A percentile compares a stretch with the other conserved stretches of the same genome.
Conservation (phyloP, 2,329 filamentous ascomycete species). For the Emergomyces orientalis region DNA sequence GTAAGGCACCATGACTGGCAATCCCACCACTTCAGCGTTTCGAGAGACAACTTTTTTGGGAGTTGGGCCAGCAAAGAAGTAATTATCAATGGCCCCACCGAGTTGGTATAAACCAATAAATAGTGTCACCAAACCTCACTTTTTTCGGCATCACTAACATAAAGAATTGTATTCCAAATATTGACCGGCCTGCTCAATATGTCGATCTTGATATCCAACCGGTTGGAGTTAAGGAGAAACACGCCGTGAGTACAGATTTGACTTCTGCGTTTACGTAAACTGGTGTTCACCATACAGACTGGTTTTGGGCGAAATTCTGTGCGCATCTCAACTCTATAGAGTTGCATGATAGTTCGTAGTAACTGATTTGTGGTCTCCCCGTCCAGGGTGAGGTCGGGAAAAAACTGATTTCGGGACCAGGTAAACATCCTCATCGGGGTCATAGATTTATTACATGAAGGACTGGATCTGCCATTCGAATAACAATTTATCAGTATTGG, state of each 20-base stretch:
- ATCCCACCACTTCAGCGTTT: constrained; percentile 44
- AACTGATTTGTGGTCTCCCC: constrained; percentile 30
- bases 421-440: constrained; percentile 53
- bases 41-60: constrained; percentile 47
- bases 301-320: constrained; percentile 45
- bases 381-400: constrained; percentile 42
- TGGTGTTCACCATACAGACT: constrained; percentile 60
- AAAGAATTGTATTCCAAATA: constrained; percentile 67
- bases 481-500: constrained; percentile 3
- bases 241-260: constrained; percentile 49
- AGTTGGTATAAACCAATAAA: not conserved
- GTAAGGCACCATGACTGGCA: constrained; percentile 50
- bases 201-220: constrained; percentile 62
- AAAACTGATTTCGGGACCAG: constrained; percentile 59
- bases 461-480: constrained; percentile 41
- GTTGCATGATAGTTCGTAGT: constrained; percentile 57
- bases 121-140: not conserved
- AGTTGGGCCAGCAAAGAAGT: constrained; percentile 49
- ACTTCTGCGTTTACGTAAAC: constrained; percentile 57
- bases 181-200: constrained; percentile 50
- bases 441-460: constrained; percentile 61
- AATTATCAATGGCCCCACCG: constrained; percentile 62
- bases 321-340: constrained; percentile 55
- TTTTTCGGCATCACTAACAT: not conserved
- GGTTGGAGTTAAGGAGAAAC: constrained; percentile 57